Evolutionary conservation across 345 rosid genomes (phyloP).

Genomic region (Brassica napus): DNA sequence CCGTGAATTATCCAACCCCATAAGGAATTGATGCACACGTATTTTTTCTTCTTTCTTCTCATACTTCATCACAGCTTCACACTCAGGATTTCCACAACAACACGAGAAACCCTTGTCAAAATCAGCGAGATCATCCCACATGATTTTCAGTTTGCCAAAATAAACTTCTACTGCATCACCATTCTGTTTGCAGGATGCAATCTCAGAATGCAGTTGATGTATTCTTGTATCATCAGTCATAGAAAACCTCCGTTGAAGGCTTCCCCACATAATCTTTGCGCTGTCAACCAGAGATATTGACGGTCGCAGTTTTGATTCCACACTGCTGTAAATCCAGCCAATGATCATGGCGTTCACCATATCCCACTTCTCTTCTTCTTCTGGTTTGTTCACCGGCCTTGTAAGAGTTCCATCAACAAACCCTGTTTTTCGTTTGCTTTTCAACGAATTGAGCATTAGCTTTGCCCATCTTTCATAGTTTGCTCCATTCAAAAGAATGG

Average conservation of each 20-base stretch:
- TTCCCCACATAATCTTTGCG: background rate
- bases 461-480: background rate
- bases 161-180: background rate
- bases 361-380: background rate
- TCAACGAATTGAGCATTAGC: background rate
- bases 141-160: background rate
- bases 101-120: background rate
- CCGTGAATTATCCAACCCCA: background rate
- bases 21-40: background rate
- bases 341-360: background rate
- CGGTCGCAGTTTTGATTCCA: background rate
- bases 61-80: background rate
- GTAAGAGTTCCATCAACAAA: background rate
- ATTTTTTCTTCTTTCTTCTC: background rate
- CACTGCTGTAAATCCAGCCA: background rate
- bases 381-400: background rate
- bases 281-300: background rate
- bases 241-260: background rate
- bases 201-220: background rate
- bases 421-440: background rate
- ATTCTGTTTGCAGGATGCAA: background rate
- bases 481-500: background rate
- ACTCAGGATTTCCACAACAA: background rate
- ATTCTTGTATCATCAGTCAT: background rate
- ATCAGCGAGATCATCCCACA: background rate